Conservation (phyloP, 352 stramenopile species). For the Phytophthora foliorum region DNA sequence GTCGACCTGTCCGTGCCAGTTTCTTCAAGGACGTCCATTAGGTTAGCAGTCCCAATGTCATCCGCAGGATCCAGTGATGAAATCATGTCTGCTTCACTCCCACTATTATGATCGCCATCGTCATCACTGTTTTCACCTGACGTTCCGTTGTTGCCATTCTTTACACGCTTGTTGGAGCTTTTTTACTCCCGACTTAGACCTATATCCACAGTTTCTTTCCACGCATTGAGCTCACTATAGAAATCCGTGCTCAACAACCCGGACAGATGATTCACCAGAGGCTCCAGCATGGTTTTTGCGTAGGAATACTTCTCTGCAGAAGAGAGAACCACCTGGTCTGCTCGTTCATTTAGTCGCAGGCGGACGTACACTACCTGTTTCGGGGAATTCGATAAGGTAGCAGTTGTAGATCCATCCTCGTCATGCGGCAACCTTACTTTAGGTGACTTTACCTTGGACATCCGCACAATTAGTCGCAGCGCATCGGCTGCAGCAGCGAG, state of each 20-base stretch:
- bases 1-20: too few relatives aligned
- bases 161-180: too few relatives aligned
- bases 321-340: conserved; percentile 15
- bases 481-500: not conserved
- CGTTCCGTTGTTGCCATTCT: too few relatives aligned
- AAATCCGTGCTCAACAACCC: conserved; percentile 9
- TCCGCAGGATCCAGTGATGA: too few relatives aligned
- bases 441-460: conserved; percentile 15
- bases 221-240: conserved; percentile 12
- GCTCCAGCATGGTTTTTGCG: conserved; percentile 16
- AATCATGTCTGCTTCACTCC: too few relatives aligned
- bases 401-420: not conserved
- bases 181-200: not conserved
- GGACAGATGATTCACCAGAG: conserved; percentile 18
- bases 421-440: conserved; percentile 12
- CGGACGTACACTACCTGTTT: conserved; percentile 19
- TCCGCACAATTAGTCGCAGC: conserved; percentile 5
- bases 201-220: conserved; percentile 11
- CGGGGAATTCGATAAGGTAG: not conserved
- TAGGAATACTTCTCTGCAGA: conserved; percentile 17
- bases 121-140: too few relatives aligned
- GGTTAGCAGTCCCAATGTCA: too few relatives aligned
- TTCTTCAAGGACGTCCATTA: too few relatives aligned
- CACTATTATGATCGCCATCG: too few relatives aligned
- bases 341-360: conserved; percentile 7